Percentiles rank a stretch among this genome's conserved stretches.
phyloP scores from a whole-genome alignment of 139 green algal species.

The Parachlorella kessleri region DNA sequence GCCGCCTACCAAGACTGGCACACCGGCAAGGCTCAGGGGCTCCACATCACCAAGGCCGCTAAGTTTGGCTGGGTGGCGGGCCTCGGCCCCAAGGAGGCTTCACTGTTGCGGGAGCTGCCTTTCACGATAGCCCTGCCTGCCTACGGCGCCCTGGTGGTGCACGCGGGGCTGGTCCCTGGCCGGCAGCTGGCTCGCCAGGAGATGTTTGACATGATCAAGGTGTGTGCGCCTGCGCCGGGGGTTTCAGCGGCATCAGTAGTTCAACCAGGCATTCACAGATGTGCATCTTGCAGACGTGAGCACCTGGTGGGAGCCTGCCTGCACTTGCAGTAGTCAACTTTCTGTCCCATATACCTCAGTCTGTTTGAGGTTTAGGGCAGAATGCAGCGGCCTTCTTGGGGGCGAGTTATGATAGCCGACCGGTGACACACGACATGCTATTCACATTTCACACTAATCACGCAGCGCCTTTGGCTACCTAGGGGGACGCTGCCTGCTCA shows the following conservation, averaged over 20 bases:
- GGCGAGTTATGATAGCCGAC: too few species aligned
- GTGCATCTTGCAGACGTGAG: not conserved
- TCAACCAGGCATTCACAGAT: not conserved
- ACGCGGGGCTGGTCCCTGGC: constrained; percentile 53
- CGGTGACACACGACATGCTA: too few species aligned
- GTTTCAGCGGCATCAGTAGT: not conserved
- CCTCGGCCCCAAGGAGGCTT: not conserved
- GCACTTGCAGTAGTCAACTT: not conserved
- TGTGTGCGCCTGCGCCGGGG: not conserved
- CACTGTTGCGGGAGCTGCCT: constrained; percentile 10
- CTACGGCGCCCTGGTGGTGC: constrained; percentile 38
- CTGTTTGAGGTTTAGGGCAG: too few species aligned
- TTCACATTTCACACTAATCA: too few species aligned
- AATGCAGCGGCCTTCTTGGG: too few species aligned
- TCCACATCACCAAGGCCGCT: constrained; percentile 12
- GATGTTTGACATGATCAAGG: constrained; percentile 41
- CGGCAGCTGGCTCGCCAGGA: constrained; percentile 48
- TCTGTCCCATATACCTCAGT: too few species aligned
- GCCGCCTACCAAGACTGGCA: constrained; percentile 7
- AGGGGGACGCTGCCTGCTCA: too few species aligned
- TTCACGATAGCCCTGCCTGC: constrained; percentile 20
- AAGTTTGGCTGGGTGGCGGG: constrained; percentile 16
- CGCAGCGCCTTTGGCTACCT: too few species aligned
- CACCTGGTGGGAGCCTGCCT: not conserved
- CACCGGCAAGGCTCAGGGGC: not conserved